phyloP scores from a whole-genome alignment of 2,329 filamentous ascomycete genomes.

The Dactylonectria estremocensis region DNA sequence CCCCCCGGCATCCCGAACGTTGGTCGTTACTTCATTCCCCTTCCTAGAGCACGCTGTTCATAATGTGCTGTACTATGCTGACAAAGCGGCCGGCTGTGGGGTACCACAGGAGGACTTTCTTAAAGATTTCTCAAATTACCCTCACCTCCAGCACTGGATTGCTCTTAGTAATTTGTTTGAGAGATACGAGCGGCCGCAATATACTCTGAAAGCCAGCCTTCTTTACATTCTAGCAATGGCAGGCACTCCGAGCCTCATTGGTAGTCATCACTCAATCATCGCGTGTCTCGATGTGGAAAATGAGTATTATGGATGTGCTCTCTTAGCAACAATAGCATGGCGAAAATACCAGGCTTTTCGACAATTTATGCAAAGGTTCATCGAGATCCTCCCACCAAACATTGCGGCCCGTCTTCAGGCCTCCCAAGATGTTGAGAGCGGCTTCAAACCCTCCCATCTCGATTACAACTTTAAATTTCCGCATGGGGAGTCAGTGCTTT shows the following conservation, averaged over 20 bases:
- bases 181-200: background rate
- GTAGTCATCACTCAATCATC: too few species aligned
- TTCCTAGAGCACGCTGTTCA: conserved; percentile 33
- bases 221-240: conserved; percentile 29
- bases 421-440: too few species aligned
- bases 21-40: conserved; percentile 12
- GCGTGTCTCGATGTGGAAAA: too few species aligned
- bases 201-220: conserved; percentile 14
- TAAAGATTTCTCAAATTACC: background rate
- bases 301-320: too few species aligned
- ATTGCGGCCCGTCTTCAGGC: too few species aligned
- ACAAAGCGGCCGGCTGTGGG: background rate
- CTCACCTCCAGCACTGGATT: conserved; percentile 8
- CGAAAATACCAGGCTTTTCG: too few species aligned
- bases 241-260: background rate
- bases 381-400: too few species aligned
- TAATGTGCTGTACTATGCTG: conserved; percentile 33
- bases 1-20: background rate
- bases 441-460: too few species aligned
- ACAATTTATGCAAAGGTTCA: too few species aligned
- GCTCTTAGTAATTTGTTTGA: conserved; percentile 18
- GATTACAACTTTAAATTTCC: too few species aligned
- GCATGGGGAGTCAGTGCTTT: too few species aligned
- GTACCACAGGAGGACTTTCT: conserved; percentile 9
- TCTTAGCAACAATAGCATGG: too few species aligned